phyloP scores from a whole-genome alignment of 257 asterid species.

The Capsicum baccatum region DNA sequence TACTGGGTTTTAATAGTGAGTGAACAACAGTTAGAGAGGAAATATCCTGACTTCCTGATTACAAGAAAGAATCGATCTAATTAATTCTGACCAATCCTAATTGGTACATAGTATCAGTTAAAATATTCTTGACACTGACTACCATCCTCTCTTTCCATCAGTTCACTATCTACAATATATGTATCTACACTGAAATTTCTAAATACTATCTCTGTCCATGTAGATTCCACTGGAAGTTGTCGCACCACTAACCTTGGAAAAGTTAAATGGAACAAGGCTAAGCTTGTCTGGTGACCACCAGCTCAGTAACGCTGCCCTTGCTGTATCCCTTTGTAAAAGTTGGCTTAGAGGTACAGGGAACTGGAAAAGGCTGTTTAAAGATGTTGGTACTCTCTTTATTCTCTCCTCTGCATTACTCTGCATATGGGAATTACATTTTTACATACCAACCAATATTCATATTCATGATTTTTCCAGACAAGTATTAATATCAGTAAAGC shows the following conservation, averaged over 20 bases:
- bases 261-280: constrained; percentile 58
- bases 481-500: background rate
- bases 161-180: background rate
- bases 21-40: constrained; percentile 13
- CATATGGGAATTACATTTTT: background rate
- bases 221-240: constrained; percentile 78
- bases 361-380: constrained; percentile 62
- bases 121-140: constrained; percentile 12
- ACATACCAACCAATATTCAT: background rate
- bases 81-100: constrained; percentile 5
- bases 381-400: constrained; percentile 55
- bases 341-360: constrained; percentile 77
- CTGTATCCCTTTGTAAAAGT: constrained; percentile 80
- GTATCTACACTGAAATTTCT: background rate
- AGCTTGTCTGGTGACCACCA: constrained; percentile 93
- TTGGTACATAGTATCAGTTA: background rate
- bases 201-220: constrained; percentile 30
- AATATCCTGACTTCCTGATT: background rate
- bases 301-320: constrained; percentile 81
- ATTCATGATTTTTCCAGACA: background rate
- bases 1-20: background rate
- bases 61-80: background rate
- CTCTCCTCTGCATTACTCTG: constrained; percentile 7
- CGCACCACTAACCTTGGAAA: constrained; percentile 58
- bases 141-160: constrained; percentile 4